Evolutionary conservation across 805 yeast genomes (phyloP).

Genomic region (Kodamaea leandrae): DNA sequence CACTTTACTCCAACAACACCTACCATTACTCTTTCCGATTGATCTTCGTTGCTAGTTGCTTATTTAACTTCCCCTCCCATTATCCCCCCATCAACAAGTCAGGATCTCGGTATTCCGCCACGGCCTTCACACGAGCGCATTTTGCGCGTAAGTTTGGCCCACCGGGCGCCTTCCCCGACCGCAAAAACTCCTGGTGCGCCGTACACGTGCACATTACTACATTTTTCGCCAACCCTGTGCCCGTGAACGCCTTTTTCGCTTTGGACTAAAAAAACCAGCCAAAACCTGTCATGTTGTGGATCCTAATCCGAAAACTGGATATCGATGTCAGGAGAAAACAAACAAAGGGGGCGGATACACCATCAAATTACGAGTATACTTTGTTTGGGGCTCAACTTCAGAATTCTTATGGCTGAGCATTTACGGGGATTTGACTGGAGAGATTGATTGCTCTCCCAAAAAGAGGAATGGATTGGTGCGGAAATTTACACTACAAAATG

Average conservation of each 20-base stretch:
- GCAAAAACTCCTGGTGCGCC: not conserved
- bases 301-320: not conserved
- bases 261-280: constrained; percentile 2
- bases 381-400: constrained; percentile 3
- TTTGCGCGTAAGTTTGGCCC: not conserved
- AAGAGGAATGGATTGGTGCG: no score
- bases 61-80: no score
- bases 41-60: no score
- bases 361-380: constrained; percentile 1
- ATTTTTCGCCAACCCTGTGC: constrained; percentile 3
- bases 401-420: no score
- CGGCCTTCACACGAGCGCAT: not conserved
- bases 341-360: not conserved
- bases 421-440: no score
- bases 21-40: no score
- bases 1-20: no score
- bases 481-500: no score
- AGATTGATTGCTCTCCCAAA: no score
- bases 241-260: constrained; percentile 2
- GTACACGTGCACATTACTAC: not conserved
- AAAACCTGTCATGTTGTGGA: constrained; percentile 8
- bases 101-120: no score
- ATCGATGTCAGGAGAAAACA: not conserved
- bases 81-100: no score
- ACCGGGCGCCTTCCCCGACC: not conserved